Evolutionary conservation across 768 basidiomycete species (phyloP), one percentile per base, ranked within the genome.

Genomic region (Leccinum fibrillosum): DNA sequence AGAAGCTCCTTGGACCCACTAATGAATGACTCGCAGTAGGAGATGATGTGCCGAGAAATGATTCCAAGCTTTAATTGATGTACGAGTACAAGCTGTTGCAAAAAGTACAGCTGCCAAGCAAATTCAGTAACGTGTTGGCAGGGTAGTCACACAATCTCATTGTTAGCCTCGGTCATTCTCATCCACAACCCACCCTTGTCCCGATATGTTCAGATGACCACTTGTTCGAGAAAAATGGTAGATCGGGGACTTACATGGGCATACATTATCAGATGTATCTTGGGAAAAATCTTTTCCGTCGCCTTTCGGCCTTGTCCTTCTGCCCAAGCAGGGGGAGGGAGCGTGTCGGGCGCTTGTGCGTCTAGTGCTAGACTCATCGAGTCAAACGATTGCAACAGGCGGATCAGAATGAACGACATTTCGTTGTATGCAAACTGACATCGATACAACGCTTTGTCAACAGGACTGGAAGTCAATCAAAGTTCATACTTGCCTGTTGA

Each of bases 391-490:
- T 88, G 86, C n/a, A 88, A 70, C 26, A 88, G 75, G 3, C 84
- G 79, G 55, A 88, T 78, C 52, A 88, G 67, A 67, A 86, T 76
- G 72, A 86, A 86, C 1, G 86, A 86, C 70, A 83, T 65, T 60
- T 83, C 82, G 59, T 83, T 81, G 62, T 83, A 83, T 1, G 82
- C 82, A 56, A 82, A 83, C 81, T 83, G 37, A 26, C 11, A 15
- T 15, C 0, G 32, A 21, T 8, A 39, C 17, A 51, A 55, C 12
- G 0, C 5, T 25, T 23, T 26, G 17, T 45, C 21, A 53, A 55
- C 25, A 44, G 9, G 23, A 21, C 50, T 12, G 26, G 23, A 30
- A 30, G 17, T 21, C 17, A 3, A 19, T 10, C 23, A 52, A 39
- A 9, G 17, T 1, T 35, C 58, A 44, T 19, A 42, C 59, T 34